Evolutionary conservation across 108 stramenopile genomes (phyloP), one percentile per base, ranked within the genome.

Genomic region (Skeletonema tropicum): DNA sequence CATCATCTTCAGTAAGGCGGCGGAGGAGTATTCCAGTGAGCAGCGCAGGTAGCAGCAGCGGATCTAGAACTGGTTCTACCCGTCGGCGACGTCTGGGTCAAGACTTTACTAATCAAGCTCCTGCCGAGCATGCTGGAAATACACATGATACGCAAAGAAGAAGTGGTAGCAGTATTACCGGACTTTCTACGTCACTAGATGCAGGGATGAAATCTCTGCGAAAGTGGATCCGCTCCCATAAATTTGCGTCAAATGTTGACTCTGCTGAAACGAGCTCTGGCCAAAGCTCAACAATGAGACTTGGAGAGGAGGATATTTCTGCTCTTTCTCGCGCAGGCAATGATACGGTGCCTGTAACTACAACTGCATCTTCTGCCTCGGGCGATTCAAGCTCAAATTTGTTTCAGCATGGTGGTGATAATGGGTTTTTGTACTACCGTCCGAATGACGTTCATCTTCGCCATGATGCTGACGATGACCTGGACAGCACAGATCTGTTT

Each of bases 121-220:
- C 52, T 2, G 9, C 52, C 10, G 9, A 5, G 5, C 23, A 21
- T 25, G 52, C 15, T 55, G 52, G n/a, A 55, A 55, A 55, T 23
- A n/a, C 23, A 21, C 21, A 25, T 55, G 23, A 23, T 23, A 29
- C 42, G 17, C 62, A 17, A 65, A 57, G 35, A 72, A 46, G 55
- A 42, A 62, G 6, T 31, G 39, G 10, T 39, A 39, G 10, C 21
- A 70, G 35, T 19, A 59, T 41, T 26, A 62, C 30, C 63, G 46
- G 45, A 33, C 68, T 74, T 14, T 7, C 41, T 41, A 64, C 76
- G 10, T 87, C 86, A 13, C 62, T 90, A 42, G 89, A 90, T 76
- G 75, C 85, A 29, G 89, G 89, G n/a, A 90, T 90, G 89, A 76
- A 80, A 3, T 55, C 86, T 11, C 61, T 90, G 15, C 60, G 85